These are phyloP conservation scores for Asterochloris erici DNA, from an alignment of 139 green algal species.

Conservation along the genomic window DNA sequence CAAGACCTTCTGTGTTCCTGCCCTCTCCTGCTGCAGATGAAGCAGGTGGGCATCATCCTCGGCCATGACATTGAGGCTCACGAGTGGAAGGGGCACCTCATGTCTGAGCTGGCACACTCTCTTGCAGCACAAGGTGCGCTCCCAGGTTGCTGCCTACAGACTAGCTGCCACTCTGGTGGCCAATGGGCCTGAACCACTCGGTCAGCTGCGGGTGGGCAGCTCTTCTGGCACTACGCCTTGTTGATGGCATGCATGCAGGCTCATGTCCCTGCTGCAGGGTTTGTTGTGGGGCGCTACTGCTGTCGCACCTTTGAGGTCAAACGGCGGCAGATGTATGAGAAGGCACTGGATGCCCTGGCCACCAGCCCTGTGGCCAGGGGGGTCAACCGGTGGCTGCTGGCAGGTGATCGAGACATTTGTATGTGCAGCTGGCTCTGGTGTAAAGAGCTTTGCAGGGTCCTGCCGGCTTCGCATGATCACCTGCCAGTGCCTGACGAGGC, in stretches of 20 bases:
- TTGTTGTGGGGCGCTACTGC: slow-evolving; percentile 60
- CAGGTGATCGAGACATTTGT: slow-evolving; percentile 4
- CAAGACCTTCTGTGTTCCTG: neutral
- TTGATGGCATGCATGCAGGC: neutral
- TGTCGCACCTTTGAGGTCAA: slow-evolving; percentile 57
- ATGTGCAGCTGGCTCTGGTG: too few relatives aligned
- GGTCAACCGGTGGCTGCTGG: slow-evolving; percentile 56
- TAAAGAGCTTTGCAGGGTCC: too few relatives aligned
- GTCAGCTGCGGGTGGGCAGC: too few relatives aligned
- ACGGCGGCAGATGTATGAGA: slow-evolving; percentile 64
- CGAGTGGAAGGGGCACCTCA: slow-evolving; percentile 47
- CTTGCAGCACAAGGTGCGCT: slow-evolving; percentile 43
- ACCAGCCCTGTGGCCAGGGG: slow-evolving; percentile 54
- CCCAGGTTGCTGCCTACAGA: neutral
- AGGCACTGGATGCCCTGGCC: slow-evolving; percentile 48
- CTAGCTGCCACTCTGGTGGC: neutral
- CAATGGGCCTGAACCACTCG: too few relatives aligned
- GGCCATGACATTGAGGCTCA: slow-evolving; percentile 56
- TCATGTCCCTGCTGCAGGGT: slow-evolving; percentile 35
- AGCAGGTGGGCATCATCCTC: slow-evolving; percentile 59
- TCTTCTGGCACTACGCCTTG: neutral
- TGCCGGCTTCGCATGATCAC: too few relatives aligned
- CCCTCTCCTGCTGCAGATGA: slow-evolving; percentile 14
- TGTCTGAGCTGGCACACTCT: slow-evolving; percentile 41
- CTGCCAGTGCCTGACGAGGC: neutral